phyloP scores from a whole-genome alignment of 306 rosid species.

The Glycine tomentella region DNA sequence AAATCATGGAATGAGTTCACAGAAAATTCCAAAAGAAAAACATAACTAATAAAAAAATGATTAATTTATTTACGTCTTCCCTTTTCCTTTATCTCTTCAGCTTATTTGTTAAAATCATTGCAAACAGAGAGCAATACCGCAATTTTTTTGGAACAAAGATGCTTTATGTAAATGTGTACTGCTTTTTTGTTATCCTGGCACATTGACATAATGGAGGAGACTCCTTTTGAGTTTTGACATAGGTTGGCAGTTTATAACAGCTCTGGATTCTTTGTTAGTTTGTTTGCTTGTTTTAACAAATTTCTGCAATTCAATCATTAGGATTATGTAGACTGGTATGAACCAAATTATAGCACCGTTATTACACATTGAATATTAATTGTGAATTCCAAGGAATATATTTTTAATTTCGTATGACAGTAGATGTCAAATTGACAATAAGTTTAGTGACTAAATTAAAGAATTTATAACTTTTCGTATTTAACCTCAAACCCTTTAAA shows the following conservation, averaged over 20 bases:
- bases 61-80: no score
- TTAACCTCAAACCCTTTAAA: no score
- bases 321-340: background rate
- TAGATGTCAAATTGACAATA: no score
- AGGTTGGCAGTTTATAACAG: no score
- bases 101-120: background rate
- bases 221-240: background rate
- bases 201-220: slow-evolving; percentile 5
- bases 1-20: background rate
- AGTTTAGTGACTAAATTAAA: no score
- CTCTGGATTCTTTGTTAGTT: no score
- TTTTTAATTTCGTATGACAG: no score
- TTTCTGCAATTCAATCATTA: background rate
- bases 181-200: background rate
- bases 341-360: no score
- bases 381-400: no score
- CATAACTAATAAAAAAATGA: no score
- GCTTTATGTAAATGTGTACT: background rate
- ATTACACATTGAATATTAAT: no score
- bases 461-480: no score
- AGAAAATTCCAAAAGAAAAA: background rate
- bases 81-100: background rate
- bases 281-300: background rate
- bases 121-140: background rate
- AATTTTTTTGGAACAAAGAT: background rate